Evolutionary conservation across 2,329 filamentous ascomycete species (phyloP).

Genomic region (Ascochyta pisi): DNA sequence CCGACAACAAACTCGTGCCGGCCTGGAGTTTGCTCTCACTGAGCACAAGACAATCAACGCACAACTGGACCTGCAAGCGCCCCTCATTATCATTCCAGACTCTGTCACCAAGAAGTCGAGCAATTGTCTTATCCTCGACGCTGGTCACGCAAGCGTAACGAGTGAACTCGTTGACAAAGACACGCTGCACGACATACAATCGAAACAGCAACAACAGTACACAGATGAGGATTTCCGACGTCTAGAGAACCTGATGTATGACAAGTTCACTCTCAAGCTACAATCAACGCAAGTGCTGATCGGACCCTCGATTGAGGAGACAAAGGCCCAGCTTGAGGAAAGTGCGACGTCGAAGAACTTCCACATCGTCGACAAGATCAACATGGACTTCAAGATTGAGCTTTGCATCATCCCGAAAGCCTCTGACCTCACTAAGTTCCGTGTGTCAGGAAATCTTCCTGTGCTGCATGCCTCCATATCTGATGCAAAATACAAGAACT

Average conservation of each 20-base stretch:
- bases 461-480: slow-evolving; percentile 91
- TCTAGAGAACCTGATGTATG: slow-evolving; percentile 94
- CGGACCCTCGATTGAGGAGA: slow-evolving; percentile 88
- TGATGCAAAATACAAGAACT: slow-evolving; percentile 92
- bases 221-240: slow-evolving; percentile 87
- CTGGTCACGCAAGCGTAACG: slow-evolving; percentile 91
- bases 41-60: slow-evolving; percentile 99
- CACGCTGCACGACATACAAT: slow-evolving; percentile 88
- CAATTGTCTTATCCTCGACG: slow-evolving; percentile 92
- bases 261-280: slow-evolving; percentile 92
- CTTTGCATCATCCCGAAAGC: slow-evolving; percentile 96
- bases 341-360: slow-evolving; percentile 73
- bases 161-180: slow-evolving; percentile 92
- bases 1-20: slow-evolving; percentile 92
- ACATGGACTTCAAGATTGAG: slow-evolving; percentile 95
- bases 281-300: slow-evolving; percentile 96
- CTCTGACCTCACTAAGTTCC: slow-evolving; percentile 88
- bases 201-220: slow-evolving; percentile 86
- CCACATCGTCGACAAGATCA: slow-evolving; percentile 95
- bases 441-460: slow-evolving; percentile 88
- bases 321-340: slow-evolving; percentile 78
- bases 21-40: slow-evolving; percentile 92
- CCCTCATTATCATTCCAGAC: slow-evolving; percentile 94
- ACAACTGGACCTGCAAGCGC: slow-evolving; percentile 92
- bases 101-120: slow-evolving; percentile 82